Conservation (phyloP, 163 green algal species). For the Volvox carteri region DNA sequence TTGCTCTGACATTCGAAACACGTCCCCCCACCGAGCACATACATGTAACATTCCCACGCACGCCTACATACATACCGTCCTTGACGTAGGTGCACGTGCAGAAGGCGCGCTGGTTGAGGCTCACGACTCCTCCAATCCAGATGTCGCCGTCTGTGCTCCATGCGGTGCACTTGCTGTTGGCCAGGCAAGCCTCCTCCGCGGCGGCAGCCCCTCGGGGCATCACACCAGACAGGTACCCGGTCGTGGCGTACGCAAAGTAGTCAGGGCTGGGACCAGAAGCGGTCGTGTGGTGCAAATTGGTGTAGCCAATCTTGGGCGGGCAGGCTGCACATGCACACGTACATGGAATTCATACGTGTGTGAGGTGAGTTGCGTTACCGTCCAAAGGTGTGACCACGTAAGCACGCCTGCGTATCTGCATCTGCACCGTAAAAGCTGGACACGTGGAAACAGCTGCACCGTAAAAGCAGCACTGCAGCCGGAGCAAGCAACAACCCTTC, state of each 20-base stretch:
- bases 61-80: neutral
- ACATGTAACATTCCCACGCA: too few relatives aligned
- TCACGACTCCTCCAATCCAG: neutral
- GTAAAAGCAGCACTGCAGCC: too few relatives aligned
- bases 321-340: neutral
- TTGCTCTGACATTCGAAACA: too few relatives aligned
- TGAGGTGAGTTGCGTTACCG: too few relatives aligned
- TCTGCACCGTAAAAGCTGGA: too few relatives aligned
- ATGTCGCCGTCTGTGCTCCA: neutral
- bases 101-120: neutral
- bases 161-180: neutral
- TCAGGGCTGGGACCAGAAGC: neutral
- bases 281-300: neutral
- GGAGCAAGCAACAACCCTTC: too few relatives aligned
- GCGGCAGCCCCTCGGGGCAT: neutral
- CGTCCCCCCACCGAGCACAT: too few relatives aligned
- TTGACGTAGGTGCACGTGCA: conserved; percentile 13
- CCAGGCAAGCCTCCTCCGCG: neutral
- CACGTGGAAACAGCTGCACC: too few relatives aligned
- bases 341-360: too few relatives aligned
- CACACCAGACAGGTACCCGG: neutral
- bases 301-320: neutral
- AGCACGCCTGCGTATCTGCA: too few relatives aligned
- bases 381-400: too few relatives aligned
- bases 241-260: too few relatives aligned